Conservation (phyloP, 2,329 filamentous ascomycete genomes). For the Catunica adiposa region DNA sequence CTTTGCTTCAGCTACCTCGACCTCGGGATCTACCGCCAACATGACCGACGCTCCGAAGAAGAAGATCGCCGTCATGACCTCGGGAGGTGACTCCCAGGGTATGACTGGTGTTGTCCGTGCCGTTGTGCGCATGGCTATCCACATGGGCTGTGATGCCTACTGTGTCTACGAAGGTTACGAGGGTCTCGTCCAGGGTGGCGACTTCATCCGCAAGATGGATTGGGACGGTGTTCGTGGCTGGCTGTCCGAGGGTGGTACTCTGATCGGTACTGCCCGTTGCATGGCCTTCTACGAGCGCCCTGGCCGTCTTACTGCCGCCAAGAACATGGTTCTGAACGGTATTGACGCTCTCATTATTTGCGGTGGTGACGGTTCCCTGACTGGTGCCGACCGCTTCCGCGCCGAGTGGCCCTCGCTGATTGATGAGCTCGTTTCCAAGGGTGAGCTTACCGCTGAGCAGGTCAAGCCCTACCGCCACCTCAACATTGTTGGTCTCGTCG, state of each 20-base stretch:
- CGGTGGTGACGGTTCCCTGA: constrained; percentile 90
- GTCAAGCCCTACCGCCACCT: constrained; percentile 64
- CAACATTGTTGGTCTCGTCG: constrained; percentile 92
- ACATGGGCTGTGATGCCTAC: constrained; percentile 64
- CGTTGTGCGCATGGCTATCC: constrained; percentile 79
- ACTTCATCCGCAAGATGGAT: constrained; percentile 71
- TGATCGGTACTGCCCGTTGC: constrained; percentile 90
- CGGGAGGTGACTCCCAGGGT: constrained; percentile 81
- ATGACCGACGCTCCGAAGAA: constrained; percentile 31
- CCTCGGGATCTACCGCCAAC: constrained; percentile 15
- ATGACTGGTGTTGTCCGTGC: constrained; percentile 89
- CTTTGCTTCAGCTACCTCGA: constrained; percentile 6
- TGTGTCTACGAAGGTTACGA: constrained; percentile 91
- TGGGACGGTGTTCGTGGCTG: constrained; percentile 94
- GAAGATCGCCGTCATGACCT: constrained; percentile 83
- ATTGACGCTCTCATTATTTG: constrained; percentile 95
- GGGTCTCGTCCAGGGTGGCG: constrained; percentile 74
- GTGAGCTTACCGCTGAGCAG: constrained; percentile 54
- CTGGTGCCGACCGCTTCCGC: constrained; percentile 85
- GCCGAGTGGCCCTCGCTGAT: constrained; percentile 81
- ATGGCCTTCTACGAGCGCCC: constrained; percentile 80
- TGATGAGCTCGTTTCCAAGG: constrained; percentile 62
- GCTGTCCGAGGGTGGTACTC: constrained; percentile 81
- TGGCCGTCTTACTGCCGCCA: constrained; percentile 70
- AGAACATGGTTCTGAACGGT: constrained; percentile 83